phyloP scores from a whole-genome alignment of 306 rosid species.

The Dryas octopetala region DNA sequence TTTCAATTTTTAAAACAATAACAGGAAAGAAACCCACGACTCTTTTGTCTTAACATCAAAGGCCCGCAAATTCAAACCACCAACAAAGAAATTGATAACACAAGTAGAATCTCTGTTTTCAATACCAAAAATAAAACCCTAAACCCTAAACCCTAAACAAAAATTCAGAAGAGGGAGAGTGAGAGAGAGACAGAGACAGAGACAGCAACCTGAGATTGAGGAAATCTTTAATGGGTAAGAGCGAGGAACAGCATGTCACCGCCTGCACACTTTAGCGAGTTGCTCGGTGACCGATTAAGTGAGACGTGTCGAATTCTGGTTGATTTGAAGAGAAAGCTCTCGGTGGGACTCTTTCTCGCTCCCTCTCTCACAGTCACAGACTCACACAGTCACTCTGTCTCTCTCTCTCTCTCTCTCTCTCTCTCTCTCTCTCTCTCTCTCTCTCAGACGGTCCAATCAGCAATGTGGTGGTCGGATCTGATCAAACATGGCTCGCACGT shows the following conservation, averaged over 20 bases:
- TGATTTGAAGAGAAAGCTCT: not conserved
- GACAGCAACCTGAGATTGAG: constrained; percentile 3
- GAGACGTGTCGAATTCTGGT: not conserved
- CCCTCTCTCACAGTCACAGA: not conserved
- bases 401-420: not conserved
- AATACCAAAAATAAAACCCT: not conserved
- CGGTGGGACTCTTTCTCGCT: constrained; percentile 5
- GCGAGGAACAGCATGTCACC: not conserved
- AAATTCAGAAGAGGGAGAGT: not conserved
- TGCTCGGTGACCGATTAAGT: not conserved
- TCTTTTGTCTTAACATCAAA: not conserved
- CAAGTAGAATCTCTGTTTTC: not conserved
- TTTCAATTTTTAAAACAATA: not conserved
- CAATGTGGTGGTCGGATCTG: not conserved
- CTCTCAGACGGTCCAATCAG: not conserved
- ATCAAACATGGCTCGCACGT: not conserved
- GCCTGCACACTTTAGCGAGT: not conserved
- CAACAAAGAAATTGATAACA: not conserved
- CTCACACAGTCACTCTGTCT: not conserved
- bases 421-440: not conserved
- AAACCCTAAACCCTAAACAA: not conserved
- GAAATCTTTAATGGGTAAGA: not conserved
- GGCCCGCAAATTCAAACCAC: not conserved
- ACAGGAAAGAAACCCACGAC: not conserved
- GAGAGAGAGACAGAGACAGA: not conserved